Evolutionary conservation across 805 yeast genomes (phyloP).

Genomic region (Kodamaea neixiangensis): DNA sequence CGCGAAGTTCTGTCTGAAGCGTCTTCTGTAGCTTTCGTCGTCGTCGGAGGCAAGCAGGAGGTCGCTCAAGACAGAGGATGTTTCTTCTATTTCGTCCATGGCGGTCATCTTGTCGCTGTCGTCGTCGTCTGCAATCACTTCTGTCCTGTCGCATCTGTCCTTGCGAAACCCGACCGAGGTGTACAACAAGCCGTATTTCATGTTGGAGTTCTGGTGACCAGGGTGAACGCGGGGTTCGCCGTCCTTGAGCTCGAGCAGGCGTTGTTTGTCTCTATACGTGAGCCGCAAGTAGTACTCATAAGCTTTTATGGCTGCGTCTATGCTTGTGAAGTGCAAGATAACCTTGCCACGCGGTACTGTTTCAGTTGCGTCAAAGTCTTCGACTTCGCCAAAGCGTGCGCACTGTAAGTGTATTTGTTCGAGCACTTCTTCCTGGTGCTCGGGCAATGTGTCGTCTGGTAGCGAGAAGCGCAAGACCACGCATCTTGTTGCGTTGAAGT

Average conservation of each 20-base stretch:
- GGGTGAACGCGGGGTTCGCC: not conserved
- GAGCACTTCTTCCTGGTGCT: not conserved
- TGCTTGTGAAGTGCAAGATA: conserved; percentile 44
- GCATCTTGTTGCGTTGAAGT: conserved; percentile 40
- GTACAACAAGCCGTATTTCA: conserved; percentile 17
- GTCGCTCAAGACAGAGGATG: not conserved
- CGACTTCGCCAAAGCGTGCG: conserved; percentile 43
- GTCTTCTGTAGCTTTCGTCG: not conserved
- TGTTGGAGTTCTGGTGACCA: conserved; percentile 17
- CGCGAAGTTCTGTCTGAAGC: not conserved
- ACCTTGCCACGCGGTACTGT: conserved; percentile 14
- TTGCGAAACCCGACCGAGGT: conserved; percentile 27
- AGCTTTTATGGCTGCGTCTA: conserved; percentile 47
- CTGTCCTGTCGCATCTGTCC: conserved; percentile 43
- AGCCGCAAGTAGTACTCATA: conserved; percentile 33
- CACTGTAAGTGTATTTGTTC: conserved; percentile 30
- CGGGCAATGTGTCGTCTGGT: conserved; percentile 2
- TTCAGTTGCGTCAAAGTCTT: conserved; percentile 24
- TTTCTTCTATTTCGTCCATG: conserved; percentile 1
- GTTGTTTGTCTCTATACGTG: conserved; percentile 23
- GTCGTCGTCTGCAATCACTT: not conserved
- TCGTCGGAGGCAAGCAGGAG: conserved; percentile 6
- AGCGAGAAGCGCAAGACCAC: conserved; percentile 19
- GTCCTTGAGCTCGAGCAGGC: conserved; percentile 6
- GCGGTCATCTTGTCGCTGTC: not conserved